These are phyloP conservation scores for Chenopodium album DNA, from an alignment of 148 eudicot species.

Conservation along the genomic window DNA sequence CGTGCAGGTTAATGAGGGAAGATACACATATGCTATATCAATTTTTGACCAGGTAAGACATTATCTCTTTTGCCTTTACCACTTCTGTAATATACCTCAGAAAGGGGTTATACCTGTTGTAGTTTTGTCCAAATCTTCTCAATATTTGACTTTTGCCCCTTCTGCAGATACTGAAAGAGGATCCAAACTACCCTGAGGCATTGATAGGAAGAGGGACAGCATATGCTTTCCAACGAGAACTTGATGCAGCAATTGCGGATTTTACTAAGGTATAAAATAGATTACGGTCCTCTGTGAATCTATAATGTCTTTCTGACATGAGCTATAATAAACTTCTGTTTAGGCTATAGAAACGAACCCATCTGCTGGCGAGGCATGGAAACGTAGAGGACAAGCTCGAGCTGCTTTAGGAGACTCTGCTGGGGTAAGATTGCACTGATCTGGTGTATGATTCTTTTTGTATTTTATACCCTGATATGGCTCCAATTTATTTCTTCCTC, in stretches of 20 bases:
- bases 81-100: background rate
- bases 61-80: constrained; percentile 9
- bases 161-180: constrained; percentile 78
- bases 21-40: constrained; percentile 72
- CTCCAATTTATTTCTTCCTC: no score
- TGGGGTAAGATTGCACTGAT: constrained; percentile 47
- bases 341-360: constrained; percentile 85
- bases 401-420: constrained; percentile 93
- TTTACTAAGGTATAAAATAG: constrained; percentile 67
- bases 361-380: constrained; percentile 98
- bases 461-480: background rate
- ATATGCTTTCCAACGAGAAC: constrained; percentile 94
- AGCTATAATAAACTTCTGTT: constrained; percentile 17
- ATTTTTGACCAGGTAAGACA: constrained; percentile 81
- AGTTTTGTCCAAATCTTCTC: background rate
- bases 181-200: constrained; percentile 93
- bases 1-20: constrained; percentile 93
- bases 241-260: constrained; percentile 90
- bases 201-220: constrained; percentile 99
- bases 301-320: constrained; percentile 6
- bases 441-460: background rate
- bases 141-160: constrained; percentile 5
- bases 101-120: background rate
- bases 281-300: constrained; percentile 2
- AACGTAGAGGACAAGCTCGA: constrained; percentile 96